Evolutionary conservation across 306 rosid species (phyloP).

Genomic region (Quercus dentata): DNA sequence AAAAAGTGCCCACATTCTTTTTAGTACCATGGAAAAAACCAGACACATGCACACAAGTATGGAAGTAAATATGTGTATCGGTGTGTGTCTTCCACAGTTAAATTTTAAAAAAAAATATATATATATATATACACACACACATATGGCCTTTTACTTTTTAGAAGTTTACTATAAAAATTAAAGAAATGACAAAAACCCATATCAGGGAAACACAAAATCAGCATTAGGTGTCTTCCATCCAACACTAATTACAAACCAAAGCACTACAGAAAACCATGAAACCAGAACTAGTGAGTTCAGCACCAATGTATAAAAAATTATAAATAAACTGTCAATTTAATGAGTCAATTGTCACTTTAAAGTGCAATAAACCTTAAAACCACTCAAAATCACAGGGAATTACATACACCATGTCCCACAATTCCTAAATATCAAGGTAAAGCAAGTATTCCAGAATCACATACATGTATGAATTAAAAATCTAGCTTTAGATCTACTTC

Average conservation of each 20-base stretch:
- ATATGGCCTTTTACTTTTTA: too few species aligned
- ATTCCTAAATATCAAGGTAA: slow-evolving; percentile 8
- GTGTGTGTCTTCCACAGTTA: background rate
- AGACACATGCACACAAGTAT: background rate
- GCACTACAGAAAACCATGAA: background rate
- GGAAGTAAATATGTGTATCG: background rate
- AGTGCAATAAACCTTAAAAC: background rate
- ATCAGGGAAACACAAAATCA: background rate
- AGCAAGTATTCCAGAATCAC: slow-evolving; percentile 17
- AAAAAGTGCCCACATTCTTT: slow-evolving; percentile 6
- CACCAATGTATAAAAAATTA: background rate
- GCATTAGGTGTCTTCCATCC: background rate
- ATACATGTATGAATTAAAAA: background rate
- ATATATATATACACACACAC: too few species aligned
- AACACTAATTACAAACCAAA: slow-evolving; percentile 4
- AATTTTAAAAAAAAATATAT: too few species aligned
- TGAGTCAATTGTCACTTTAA: background rate
- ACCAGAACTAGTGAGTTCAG: background rate
- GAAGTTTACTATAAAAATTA: too few species aligned
- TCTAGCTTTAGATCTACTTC: slow-evolving; percentile 35
- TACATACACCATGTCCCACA: background rate
- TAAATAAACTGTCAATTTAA: slow-evolving; percentile 2
- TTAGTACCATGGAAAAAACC: background rate
- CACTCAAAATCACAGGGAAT: slow-evolving; percentile 11
- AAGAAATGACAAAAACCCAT: background rate